Evolutionary conservation across 805 yeast species (phyloP).

Genomic region (Zygosaccharomyces gambellarensis): DNA sequence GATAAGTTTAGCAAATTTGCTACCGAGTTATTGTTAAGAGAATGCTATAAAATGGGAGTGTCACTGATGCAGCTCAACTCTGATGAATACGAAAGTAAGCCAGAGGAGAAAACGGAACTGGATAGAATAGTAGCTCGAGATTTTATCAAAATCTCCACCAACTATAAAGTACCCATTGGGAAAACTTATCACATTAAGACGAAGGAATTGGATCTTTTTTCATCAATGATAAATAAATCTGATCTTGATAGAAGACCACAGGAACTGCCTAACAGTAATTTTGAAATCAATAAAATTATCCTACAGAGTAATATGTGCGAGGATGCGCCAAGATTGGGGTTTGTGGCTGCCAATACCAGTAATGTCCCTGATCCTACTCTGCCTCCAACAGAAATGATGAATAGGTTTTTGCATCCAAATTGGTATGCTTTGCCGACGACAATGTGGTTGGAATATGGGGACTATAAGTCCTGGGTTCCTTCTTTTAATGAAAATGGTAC

Average conservation of each 20-base stretch:
- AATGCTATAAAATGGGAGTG: conserved; percentile 45
- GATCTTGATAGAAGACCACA: conserved; percentile 70
- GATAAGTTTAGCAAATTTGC: conserved; percentile 62
- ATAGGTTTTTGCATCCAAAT: conserved; percentile 53
- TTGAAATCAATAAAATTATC: conserved; percentile 60
- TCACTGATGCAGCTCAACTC: conserved; percentile 16
- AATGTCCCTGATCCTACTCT: conserved; percentile 46
- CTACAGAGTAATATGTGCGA: conserved; percentile 42
- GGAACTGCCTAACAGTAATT: conserved; percentile 56
- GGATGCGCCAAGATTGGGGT: conserved; percentile 41
- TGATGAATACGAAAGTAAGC: conserved; percentile 14
- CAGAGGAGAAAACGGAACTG: conserved; percentile 29
- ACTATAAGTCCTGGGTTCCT: conserved; percentile 59
- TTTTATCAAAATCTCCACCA: conserved; percentile 53
- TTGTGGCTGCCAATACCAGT: conserved; percentile 42
- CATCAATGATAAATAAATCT: conserved; percentile 67
- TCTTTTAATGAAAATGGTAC: conserved; percentile 54
- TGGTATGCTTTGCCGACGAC: conserved; percentile 63
- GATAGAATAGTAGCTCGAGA: conserved; percentile 49
- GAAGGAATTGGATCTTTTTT: conserved; percentile 70
- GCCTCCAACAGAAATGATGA: conserved; percentile 51
- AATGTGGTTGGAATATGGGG: conserved; percentile 55
- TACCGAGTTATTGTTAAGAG: conserved; percentile 60
- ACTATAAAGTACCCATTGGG: conserved; percentile 48
- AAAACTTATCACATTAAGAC: conserved; percentile 62